Evolutionary conservation across 2,329 filamentous ascomycete species (phyloP), one percentile per base, ranked within the genome.

Genomic region (Hypoxylon sp.): DNA sequence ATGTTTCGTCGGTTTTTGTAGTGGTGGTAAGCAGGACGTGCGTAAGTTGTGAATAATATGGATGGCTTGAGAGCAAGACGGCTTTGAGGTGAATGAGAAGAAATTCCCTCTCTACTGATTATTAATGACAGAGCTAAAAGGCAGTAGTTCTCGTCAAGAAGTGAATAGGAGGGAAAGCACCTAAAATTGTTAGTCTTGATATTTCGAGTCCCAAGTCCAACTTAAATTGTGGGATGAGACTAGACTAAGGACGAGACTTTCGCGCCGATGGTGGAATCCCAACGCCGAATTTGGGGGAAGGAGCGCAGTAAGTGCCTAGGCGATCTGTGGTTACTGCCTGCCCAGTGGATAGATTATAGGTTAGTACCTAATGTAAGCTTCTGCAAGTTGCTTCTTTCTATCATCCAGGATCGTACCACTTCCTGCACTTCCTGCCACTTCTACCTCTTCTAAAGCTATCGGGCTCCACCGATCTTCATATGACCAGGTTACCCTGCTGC

Each of bases 211-310:
- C 55, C 31, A 35, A 54, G 61, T 37, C 35, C 35, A 46, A 60
- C 63, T 66, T 67, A 70, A 67, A 63, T 67, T 67, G 67, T 70
- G 63, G 67, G 67, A 70, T 67, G 55, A 14, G 35, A 63, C 54
- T 58, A 44, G 24, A 65, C 51, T 35, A 51, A 29, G 52, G 42
- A 44, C 13, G 8, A 52, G 31, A 35, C 37, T 22, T 33, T 59
- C 22, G 59, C 67, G 67, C 67, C 67, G 67, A 70, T 70, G 37
- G 42, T 70, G 64, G 67, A 70, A 67, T 50, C 50, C 35, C 11
- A 55, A 44, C 14, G 52, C 35, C 54, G n/a, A 26, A 66, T 62
- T 31, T 48, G 57, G 51, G 63, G 46, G 13, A 19, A 8, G 44
- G 3, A 31, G 29, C 6, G 29, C 29, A 39, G 17, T 29, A 57